A percentile compares a stretch with the other conserved stretches of the same genome.
Conservation (phyloP, 768 basidiomycete species). For the Cubamyces sp. region DNA sequence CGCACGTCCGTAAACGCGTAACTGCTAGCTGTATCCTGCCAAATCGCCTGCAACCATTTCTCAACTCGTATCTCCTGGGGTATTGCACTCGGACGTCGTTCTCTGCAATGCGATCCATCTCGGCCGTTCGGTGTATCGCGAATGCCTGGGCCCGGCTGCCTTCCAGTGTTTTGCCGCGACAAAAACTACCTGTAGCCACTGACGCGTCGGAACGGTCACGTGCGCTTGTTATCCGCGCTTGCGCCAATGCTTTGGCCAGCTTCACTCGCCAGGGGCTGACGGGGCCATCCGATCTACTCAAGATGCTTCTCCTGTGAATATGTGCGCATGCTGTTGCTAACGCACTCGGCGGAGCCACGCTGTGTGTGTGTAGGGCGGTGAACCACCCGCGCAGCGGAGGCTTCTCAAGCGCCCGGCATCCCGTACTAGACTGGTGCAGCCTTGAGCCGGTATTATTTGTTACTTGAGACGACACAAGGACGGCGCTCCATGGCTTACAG, state of each 20-base stretch:
- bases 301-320: too few species aligned
- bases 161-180: conserved; percentile 7
- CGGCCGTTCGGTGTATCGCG: neutral
- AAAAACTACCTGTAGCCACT: neutral
- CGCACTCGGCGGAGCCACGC: neutral
- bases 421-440: neutral
- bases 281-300: too few species aligned
- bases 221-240: conserved; percentile 2
- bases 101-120: neutral
- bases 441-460: too few species aligned
- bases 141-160: conserved; percentile 7
- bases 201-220: conserved; percentile 28
- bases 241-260: neutral
- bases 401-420: conserved; percentile 3
- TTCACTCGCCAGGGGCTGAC: neutral
- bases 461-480: too few species aligned
- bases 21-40: neutral
- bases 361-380: conserved; percentile 7
- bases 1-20: neutral
- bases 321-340: too few species aligned
- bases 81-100: neutral
- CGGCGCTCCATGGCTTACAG: neutral
- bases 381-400: conserved; percentile 6
- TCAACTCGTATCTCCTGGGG: neutral
- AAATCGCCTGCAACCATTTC: neutral